Conservation (phyloP, 441 rosid genomes). For the Populus hybrid region DNA sequence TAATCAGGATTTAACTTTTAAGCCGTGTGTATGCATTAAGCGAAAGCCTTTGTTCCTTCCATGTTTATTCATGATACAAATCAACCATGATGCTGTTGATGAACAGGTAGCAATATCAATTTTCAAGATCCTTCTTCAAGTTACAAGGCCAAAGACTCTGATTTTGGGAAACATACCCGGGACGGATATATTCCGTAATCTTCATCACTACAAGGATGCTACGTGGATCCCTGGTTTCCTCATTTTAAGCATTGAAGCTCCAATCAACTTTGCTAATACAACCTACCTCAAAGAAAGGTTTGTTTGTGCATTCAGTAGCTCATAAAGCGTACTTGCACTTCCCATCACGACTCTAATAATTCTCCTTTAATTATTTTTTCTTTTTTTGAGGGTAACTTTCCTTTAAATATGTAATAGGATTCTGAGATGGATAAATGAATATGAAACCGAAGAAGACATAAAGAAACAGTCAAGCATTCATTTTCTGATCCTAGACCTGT, state of each 20-base stretch:
- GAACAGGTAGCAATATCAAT: slow-evolving; percentile 71
- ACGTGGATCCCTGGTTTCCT: slow-evolving; percentile 68
- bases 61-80: background rate
- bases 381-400: background rate
- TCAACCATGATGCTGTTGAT: background rate
- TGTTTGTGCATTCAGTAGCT: background rate
- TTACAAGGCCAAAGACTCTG: slow-evolving; percentile 75
- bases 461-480: slow-evolving; percentile 49
- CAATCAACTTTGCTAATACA: slow-evolving; percentile 83
- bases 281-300: slow-evolving; percentile 87
- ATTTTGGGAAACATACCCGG: slow-evolving; percentile 72
- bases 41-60: background rate
- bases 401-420: slow-evolving; percentile 37
- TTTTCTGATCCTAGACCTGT: slow-evolving; percentile 68
- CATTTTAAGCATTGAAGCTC: slow-evolving; percentile 73
- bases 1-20: background rate
- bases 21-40: background rate
- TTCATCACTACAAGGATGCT: slow-evolving; percentile 78
- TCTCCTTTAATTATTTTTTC: background rate
- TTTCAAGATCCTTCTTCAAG: slow-evolving; percentile 76
- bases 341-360: background rate
- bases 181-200: no score
- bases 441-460: slow-evolving; percentile 47
- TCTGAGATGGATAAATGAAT: slow-evolving; percentile 80
- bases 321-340: background rate